Evolutionary conservation across 2,329 filamentous ascomycete species (phyloP), one percentile per base, ranked within the genome.

Genomic region (Meredithiella fracta): DNA sequence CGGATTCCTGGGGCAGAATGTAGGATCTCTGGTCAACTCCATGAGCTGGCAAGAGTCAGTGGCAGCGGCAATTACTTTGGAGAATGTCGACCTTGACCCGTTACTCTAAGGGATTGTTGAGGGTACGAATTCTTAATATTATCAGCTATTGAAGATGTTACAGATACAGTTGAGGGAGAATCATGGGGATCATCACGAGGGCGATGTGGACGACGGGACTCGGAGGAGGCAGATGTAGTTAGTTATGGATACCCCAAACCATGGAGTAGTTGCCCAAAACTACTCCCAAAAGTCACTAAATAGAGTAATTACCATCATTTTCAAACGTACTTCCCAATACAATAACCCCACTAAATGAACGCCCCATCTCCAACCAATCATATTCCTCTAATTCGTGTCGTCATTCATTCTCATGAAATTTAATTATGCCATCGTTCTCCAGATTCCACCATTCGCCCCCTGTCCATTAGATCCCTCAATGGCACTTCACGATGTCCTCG

Each of bases 371-470:
- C 11, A 2, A 8, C n/a, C 40, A 44, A 44, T 15, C n/a, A 44
- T 8, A 20, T 44, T 9, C 40, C 29, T 5, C 29, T 34, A 34
- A 11, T 34, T 34, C 29, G 11, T 34, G 5, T 34, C 5, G 29
- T 34, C 5, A n/a, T n/a, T 44, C 17, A 9, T n/a, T 20, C 17
- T 44, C 2, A 20, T 20, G 2, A 22, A 44, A 11, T 5, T 11
- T 5, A 3, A 59, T 53, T 14, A 25, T 49, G 55, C 25, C 55
- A 54, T 54, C 37, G 6, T 56, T 54, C 23, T 25, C 52, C 51
- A 15, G 54, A 54, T 59, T 54, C 38, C 58, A 47, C 37, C 55
- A 56, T 59, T 26, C 37, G 38, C 40, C 47, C 54, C 47, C 20
- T 50, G 37, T 26, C 22, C 9, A 14, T 22, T 44, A 22, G 8